Conservation (phyloP, 225 moss, liverwort and hornwort species). For the Lunularia cruciata region DNA sequence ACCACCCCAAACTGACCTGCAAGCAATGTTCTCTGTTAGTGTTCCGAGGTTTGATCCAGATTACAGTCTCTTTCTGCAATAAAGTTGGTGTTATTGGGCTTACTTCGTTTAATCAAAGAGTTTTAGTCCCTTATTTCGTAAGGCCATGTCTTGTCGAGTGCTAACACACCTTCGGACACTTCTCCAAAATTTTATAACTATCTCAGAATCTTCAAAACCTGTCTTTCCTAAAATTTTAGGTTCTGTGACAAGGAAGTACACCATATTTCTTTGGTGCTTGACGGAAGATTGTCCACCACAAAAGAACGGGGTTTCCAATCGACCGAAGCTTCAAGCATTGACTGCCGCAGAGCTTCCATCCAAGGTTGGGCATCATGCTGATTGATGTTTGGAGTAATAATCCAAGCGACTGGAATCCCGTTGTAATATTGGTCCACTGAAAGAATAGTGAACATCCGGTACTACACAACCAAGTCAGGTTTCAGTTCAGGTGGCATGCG, state of each 20-base stretch:
- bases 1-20: constrained; percentile 22
- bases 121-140: too few species aligned
- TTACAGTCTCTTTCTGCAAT: neutral
- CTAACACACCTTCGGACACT: neutral
- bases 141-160: neutral
- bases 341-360: constrained; percentile 26
- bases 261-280: constrained; percentile 15
- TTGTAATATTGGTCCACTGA: constrained; percentile 29
- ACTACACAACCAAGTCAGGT: constrained; percentile 20
- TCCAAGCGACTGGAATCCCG: constrained; percentile 33
- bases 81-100: neutral
- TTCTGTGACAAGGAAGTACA: constrained; percentile 3
- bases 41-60: neutral
- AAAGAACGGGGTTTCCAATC: constrained; percentile 24
- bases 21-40: neutral
- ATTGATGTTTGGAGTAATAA: constrained; percentile 22
- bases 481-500: neutral
- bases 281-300: constrained; percentile 10
- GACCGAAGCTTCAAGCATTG: neutral
- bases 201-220: neutral
- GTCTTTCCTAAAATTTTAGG: too few species aligned
- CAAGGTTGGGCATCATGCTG: constrained; percentile 21
- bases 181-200: neutral
- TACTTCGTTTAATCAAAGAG: too few species aligned
- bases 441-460: constrained; percentile 21